Percentiles rank a stretch among this genome's conserved stretches.
These are phyloP conservation scores for Rhytidiadelphus loreus DNA, from an alignment of 225 moss, liverwort and hornwort species.

Conservation along the genomic window DNA sequence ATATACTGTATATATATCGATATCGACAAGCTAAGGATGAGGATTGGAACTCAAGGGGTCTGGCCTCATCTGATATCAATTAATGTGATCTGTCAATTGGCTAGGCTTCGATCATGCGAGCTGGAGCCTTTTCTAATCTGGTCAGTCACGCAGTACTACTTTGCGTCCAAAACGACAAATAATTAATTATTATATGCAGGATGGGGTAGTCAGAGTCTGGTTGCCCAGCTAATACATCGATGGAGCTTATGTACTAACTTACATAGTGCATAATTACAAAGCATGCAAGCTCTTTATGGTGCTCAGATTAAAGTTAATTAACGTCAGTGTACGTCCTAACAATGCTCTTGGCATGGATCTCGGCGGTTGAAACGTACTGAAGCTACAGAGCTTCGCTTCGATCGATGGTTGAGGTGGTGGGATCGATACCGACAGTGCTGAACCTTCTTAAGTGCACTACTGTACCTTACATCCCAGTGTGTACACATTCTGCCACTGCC, in stretches of 20 bases:
- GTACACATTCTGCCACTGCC: too few relatives aligned
- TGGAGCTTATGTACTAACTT: too few relatives aligned
- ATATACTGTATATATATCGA: too few relatives aligned
- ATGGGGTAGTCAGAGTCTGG: background rate
- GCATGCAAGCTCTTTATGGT: background rate
- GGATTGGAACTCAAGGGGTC: background rate
- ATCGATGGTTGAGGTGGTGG: background rate
- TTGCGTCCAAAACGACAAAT: background rate
- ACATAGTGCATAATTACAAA: background rate
- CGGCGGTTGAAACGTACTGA: background rate
- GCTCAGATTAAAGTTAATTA: background rate
- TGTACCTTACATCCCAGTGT: too few relatives aligned
- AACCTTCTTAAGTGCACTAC: too few relatives aligned
- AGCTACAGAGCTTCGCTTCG: background rate
- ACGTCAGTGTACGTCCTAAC: background rate
- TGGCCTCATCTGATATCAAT: background rate
- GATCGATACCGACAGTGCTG: background rate
- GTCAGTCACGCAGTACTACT: background rate
- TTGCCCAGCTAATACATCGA: background rate
- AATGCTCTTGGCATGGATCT: background rate
- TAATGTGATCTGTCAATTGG: background rate
- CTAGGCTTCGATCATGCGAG: background rate
- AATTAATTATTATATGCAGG: background rate
- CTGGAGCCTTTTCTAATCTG: background rate
- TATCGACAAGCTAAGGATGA: background rate